phyloP scores from a whole-genome alignment of 805 yeast species.

The Metschnikowia kofuensis region DNA sequence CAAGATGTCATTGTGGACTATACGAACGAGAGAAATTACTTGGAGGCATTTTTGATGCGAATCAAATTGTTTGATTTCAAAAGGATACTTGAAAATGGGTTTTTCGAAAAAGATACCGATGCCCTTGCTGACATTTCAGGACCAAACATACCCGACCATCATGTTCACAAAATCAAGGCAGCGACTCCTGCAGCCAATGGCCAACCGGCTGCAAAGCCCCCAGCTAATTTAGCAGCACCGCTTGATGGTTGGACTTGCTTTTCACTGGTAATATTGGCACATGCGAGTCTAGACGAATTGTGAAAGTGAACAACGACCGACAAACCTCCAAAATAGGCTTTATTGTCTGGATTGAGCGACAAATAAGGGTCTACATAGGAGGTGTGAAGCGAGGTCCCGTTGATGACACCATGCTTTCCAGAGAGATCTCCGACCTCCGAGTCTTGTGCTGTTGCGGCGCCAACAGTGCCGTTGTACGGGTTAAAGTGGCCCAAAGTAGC shows the following conservation, averaged over 20 bases:
- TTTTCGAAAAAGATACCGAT: too few species aligned
- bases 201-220: not conserved
- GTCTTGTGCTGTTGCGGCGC: constrained; percentile 22
- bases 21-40: too few species aligned
- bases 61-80: too few species aligned
- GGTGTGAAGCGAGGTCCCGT: constrained; percentile 24
- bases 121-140: too few species aligned
- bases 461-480: constrained; percentile 34
- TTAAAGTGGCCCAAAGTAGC: constrained; percentile 36
- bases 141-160: too few species aligned
- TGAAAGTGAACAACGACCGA: constrained; percentile 36
- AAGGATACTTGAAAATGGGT: too few species aligned
- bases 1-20: too few species aligned
- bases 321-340: constrained; percentile 26
- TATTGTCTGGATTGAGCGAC: constrained; percentile 28
- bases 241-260: not conserved
- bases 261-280: constrained; percentile 35
- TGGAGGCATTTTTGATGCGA: too few species aligned
- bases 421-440: constrained; percentile 39
- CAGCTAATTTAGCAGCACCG: constrained; percentile 2
- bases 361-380: constrained; percentile 29
- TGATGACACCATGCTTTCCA: constrained; percentile 37
- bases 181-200: not conserved
- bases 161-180: not conserved
- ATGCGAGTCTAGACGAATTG: constrained; percentile 33